phyloP scores from a whole-genome alignment of 176 grass and related monocot genomes.

The Oryza coarctata region DNA sequence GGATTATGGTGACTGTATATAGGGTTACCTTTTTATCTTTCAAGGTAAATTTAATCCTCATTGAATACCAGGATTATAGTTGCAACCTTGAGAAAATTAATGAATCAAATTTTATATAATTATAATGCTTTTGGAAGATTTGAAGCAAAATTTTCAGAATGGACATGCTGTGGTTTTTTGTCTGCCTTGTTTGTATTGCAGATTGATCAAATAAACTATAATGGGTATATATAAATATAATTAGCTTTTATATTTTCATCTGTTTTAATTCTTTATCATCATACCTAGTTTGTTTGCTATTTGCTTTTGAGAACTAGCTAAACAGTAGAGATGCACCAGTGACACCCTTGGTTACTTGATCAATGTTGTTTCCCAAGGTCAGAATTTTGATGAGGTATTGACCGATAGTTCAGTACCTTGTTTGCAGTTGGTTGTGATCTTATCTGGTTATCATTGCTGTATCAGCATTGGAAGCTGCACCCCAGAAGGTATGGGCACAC shows the following conservation, averaged over 20 bases:
- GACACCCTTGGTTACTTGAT: constrained; percentile 21
- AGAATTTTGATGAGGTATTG: constrained; percentile 19
- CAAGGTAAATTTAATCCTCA: background rate
- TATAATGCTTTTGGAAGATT: background rate
- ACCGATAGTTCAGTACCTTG: constrained; percentile 18
- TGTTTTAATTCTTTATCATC: background rate
- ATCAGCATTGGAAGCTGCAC: constrained; percentile 31
- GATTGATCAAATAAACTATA: background rate
- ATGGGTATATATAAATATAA: background rate
- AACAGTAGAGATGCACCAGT: constrained; percentile 14
- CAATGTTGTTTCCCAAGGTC: constrained; percentile 4
- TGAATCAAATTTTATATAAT: background rate
- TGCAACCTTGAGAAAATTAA: background rate
- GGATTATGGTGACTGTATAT: background rate
- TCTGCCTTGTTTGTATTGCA: background rate
- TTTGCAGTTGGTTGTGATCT: constrained; percentile 9
- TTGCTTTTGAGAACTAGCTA: constrained; percentile 5
- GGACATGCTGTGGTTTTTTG: background rate
- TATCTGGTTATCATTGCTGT: constrained; percentile 26
- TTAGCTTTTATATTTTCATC: constrained; percentile 19
- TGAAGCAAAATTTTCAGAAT: background rate
- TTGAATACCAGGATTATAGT: background rate
- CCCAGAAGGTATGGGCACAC: constrained; percentile 24
- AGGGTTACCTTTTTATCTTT: background rate
- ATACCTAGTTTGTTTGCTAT: background rate